phyloP scores from a whole-genome alignment of 1,284 basidiomycete species.

The Inonotus hispidus region DNA sequence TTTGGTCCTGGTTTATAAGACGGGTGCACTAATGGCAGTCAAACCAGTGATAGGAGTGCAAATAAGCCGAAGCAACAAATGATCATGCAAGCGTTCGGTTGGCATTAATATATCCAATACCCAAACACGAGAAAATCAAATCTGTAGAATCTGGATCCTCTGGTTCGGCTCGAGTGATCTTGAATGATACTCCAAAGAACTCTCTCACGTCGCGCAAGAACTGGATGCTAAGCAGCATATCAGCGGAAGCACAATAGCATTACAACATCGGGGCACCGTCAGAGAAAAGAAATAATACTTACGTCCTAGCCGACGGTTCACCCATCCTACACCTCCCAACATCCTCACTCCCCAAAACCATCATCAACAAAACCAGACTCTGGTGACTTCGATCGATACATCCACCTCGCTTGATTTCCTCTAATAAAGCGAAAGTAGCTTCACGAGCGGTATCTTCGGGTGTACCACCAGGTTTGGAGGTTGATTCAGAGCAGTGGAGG shows the following conservation, averaged over 20 bases:
- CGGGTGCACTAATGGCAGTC: no score
- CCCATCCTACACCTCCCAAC: constrained; percentile 87
- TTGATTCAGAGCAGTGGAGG: constrained; percentile 83
- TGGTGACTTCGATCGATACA: constrained; percentile 93
- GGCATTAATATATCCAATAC: constrained; percentile 70
- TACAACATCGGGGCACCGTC: no score
- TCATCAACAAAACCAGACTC: constrained; percentile 80
- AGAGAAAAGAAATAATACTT: constrained; percentile 31
- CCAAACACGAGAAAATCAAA: constrained; percentile 73
- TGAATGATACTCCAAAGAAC: constrained; percentile 69
- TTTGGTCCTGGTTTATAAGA: no score
- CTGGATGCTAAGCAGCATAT: constrained; percentile 59
- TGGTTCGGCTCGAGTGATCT: constrained; percentile 42
- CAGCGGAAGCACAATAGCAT: background rate
- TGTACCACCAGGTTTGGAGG: constrained; percentile 71
- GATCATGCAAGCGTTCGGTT: constrained; percentile 65
- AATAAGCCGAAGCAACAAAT: background rate
- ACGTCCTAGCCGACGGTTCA: constrained; percentile 78
- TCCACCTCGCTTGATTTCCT: constrained; percentile 78
- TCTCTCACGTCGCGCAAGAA: constrained; percentile 81
- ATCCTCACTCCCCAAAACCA: constrained; percentile 95
- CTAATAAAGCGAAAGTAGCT: constrained; percentile 74
- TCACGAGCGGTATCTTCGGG: constrained; percentile 90
- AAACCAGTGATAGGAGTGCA: background rate
- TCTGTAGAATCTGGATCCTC: constrained; percentile 45